phyloP scores from a whole-genome alignment of 1,284 basidiomycete genomes.

The Ustilago vetiveriae region DNA sequence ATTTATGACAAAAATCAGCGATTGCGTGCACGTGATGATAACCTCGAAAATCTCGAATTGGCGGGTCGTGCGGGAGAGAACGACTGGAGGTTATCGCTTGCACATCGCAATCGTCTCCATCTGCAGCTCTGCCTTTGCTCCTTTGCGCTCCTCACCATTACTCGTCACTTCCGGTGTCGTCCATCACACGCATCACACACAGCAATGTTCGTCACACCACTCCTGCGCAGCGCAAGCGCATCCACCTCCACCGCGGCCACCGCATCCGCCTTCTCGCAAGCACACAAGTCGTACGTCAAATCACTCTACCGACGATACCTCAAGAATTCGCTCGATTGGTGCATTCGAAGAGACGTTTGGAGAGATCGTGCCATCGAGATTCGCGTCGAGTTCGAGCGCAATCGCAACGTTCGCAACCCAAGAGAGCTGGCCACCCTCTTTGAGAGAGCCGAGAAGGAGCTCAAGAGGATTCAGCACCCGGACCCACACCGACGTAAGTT shows the following conservation, averaged over 20 bases:
- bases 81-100: neutral
- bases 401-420: conserved; percentile 89
- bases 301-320: conserved; percentile 87
- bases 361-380: conserved; percentile 83
- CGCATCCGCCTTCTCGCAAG: conserved; percentile 73
- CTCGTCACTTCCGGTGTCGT: neutral
- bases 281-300: conserved; percentile 86
- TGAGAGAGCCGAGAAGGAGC: conserved; percentile 80
- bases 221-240: conserved; percentile 32
- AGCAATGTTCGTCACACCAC: conserved; percentile 31
- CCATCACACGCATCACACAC: neutral
- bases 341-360: conserved; percentile 84
- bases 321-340: conserved; percentile 88
- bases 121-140: no score
- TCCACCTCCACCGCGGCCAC: conserved; percentile 13
- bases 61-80: conserved; percentile 2
- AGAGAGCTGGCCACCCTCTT: conserved; percentile 82
- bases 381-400: conserved; percentile 87
- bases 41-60: neutral
- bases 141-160: neutral
- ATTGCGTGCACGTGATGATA: conserved; percentile 1
- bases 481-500: conserved; percentile 88
- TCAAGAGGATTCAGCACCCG: conserved; percentile 79
- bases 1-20: neutral
- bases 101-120: neutral